Percentiles rank a stretch among this genome's conserved stretches.
Conservation (phyloP, 2,329 filamentous ascomycete genomes). For the Neurospora sp. region DNA sequence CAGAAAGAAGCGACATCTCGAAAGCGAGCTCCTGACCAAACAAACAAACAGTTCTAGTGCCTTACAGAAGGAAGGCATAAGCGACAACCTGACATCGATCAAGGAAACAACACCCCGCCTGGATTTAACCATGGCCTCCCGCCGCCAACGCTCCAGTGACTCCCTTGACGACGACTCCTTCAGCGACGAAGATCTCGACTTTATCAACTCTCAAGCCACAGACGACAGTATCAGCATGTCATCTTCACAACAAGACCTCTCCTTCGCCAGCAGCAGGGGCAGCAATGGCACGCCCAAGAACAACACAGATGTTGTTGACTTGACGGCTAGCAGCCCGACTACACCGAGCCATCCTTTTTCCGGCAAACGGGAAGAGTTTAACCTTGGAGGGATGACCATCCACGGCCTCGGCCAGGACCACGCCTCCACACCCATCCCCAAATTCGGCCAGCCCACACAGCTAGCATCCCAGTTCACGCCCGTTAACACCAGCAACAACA, state of each 20-base stretch:
- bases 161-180: conserved; percentile 18
- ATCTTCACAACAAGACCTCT: not conserved
- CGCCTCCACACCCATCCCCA: conserved; percentile 16
- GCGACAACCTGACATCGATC: not conserved
- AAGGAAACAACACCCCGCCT: not conserved
- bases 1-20: not conserved
- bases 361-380: not conserved
- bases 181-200: conserved; percentile 27
- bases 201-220: conserved; percentile 25
- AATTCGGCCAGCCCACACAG: conserved; percentile 26
- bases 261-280: conserved; percentile 5
- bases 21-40: not conserved
- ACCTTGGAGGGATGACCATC: not conserved
- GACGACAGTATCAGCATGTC: conserved; percentile 15
- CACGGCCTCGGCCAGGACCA: conserved; percentile 10
- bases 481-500: conserved; percentile 5
- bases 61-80: not conserved
- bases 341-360: not conserved
- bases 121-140: not conserved
- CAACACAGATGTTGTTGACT: conserved; percentile 19
- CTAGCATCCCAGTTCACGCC: conserved; percentile 34
- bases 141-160: not conserved
- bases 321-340: conserved; percentile 20
- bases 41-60: not conserved
- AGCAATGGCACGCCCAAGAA: conserved; percentile 28